Evolutionary conservation across 345 rosid species (phyloP), one percentile per base, ranked within the genome.

Genomic region (Lenwebbia sp.): DNA sequence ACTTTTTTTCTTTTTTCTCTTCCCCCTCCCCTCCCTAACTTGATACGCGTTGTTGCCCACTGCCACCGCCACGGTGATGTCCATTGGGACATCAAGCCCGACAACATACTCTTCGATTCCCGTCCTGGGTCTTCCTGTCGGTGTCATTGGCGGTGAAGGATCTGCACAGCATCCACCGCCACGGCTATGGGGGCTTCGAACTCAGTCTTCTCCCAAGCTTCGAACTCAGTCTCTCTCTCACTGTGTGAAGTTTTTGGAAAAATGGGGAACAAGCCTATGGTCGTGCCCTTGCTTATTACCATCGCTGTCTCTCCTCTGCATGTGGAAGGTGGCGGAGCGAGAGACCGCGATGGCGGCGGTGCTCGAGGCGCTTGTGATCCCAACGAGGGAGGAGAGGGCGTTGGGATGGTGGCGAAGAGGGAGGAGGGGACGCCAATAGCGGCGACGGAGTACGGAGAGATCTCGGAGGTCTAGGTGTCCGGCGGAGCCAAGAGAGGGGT

Each of bases 391-490:
- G 85, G 87, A 52, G 85, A 83, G 85, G 83, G 57, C 14, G 50
- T 40, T 22, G 33, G 51, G 50, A 26, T 22, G 33, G 51, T 91
- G 90, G 93, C 94, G 87, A 90, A 76, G 92, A 95, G 84, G 85
- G 93, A 90, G 21, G 91, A 95, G 15, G 91, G 98, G 90, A 89
- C 70, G 85, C 75, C 88, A 7, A 82, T 97, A 22, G 85, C 89
- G 21, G 82, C 26, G 87, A 90, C 94, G 33, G 94, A 92, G 41
- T 88, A 88, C 37, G 98, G 99, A 83, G 88, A 93, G 78, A 88
- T 96, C 87, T 91, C 98, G 28, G 89, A 94, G 6, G 94, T 87
- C 74, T 87, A 88, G 26, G 84, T 97, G 78, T 88, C 86, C 1
- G 90, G 88, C 85, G 96, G 94, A 70, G 85, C 22, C 11, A 40